A percentile compares a stretch with the other conserved stretches of the same genome.
Conservation (phyloP, 2,329 filamentous ascomycete genomes). For the Endoconidiophora polonica region DNA sequence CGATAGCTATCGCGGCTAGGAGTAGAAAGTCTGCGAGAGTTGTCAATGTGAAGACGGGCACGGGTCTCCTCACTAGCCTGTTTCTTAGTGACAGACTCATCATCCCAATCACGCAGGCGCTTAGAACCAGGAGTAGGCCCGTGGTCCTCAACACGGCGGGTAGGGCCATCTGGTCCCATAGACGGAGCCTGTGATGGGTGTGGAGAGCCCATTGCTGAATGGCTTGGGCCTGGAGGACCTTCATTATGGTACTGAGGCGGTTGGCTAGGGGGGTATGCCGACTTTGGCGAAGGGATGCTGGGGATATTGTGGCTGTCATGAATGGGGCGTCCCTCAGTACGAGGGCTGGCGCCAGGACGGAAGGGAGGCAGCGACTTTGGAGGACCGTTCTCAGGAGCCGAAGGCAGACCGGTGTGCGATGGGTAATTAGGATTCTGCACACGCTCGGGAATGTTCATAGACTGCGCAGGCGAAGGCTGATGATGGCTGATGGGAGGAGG, state of each 20-base stretch:
- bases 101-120: conserved; percentile 83
- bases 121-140: conserved; percentile 68
- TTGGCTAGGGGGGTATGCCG: conserved; percentile 66
- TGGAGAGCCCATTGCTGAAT: conserved; percentile 47
- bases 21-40: conserved; percentile 61
- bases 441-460: conserved; percentile 23
- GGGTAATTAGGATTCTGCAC: conserved; percentile 45
- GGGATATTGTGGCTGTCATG: conserved; percentile 48
- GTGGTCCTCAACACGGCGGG: conserved; percentile 48
- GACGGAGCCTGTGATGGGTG: conserved; percentile 22
- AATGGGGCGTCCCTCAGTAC: conserved; percentile 67
- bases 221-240: conserved; percentile 22
- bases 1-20: conserved; percentile 53
- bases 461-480: conserved; percentile 22
- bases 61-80: conserved; percentile 75
- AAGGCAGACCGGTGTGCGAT: conserved; percentile 25
- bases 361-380: conserved; percentile 40
- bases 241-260: conserved; percentile 50
- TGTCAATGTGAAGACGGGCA: conserved; percentile 70
- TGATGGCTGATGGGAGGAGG: conserved; percentile 20
- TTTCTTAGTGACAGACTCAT: conserved; percentile 66
- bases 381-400: conserved; percentile 10
- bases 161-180: conserved; percentile 48
- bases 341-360: conserved; percentile 54
- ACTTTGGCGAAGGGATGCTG: conserved; percentile 70